Base-by-base conservation (phyloP, 1,284 basidiomycete genomes). In the Malassezia equina region DNA sequence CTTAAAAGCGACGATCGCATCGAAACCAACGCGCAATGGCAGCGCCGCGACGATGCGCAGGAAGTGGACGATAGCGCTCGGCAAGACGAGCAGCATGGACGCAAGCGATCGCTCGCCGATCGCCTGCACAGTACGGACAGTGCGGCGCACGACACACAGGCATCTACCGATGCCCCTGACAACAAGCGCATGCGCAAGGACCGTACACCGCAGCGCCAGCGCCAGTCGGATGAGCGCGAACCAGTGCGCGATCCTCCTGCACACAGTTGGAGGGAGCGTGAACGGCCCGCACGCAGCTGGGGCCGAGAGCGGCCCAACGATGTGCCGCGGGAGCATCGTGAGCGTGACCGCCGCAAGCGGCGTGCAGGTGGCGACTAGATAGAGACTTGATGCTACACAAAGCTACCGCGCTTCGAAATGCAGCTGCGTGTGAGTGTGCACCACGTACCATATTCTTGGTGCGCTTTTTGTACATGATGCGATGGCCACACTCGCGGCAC, bases 401-500 rank as follows among this genome's bases (percentile, higher is more conserved):
- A 34, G 25, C 47, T 58, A 62, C 32, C 61, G 52, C 34, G 61
- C 61, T 36, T 60, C 61, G 39, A 62, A 62, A 50, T 62, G 61
- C 23, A 62, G 58, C 61, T 62, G 44, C 7, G 24, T 28, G 34
- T 47, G 32, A 36, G 46, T 25, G 9, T 4, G 19, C 4, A 3
- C 23, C 19, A 83, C 88, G 75, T 74, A 96, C 93, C 71, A 74
- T 94, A 79, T 89, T 81, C 75, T 84, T 88, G 19, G 91, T 95
- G 67, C 93, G 80, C 77, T 94, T 94, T 79, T 98, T 98, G 80
- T 95, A 96, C 89, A 98, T 94, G 75, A 98, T 91, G 61, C 93
- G 84, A 76, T 95, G 93, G 2, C 93, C 93, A 72, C 93, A 98
- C 75, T 96, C 90, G 67, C 87, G 82, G 78, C 93, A 98, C 54